A percentile compares a stretch with the other conserved stretches of the same genome.
Evolutionary conservation across 2,329 filamentous ascomycete species (phyloP).

Genomic region (Didymella segeticola): DNA sequence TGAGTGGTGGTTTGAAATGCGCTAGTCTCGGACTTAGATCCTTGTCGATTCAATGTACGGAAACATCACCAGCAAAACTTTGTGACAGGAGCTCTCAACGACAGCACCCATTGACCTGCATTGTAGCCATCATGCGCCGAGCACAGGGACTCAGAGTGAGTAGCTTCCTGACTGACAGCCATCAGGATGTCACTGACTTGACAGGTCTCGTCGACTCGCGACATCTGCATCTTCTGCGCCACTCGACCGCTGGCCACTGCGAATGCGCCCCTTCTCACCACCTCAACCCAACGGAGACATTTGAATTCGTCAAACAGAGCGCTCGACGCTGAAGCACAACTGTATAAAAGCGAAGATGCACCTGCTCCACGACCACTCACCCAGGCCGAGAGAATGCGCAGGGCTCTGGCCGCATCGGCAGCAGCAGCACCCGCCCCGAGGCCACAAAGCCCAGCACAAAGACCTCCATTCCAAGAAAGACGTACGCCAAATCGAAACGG

Average conservation of each 20-base stretch:
- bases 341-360: constrained; percentile 34
- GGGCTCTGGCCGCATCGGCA: constrained; percentile 29
- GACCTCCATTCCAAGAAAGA: constrained; percentile 23
- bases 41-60: neutral
- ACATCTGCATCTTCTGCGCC: constrained; percentile 50
- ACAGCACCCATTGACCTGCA: neutral
- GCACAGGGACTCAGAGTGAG: constrained; percentile 40
- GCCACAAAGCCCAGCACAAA: constrained; percentile 16
- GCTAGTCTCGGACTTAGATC: constrained; percentile 2
- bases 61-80: constrained; percentile 7
- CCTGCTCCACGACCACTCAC: constrained; percentile 28
- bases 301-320: constrained; percentile 44
- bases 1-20: constrained; percentile 1
- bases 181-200: neutral
- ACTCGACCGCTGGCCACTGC: constrained; percentile 38
- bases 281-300: constrained; percentile 36
- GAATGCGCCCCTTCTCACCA: constrained; percentile 22
- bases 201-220: constrained; percentile 44
- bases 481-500: constrained; percentile 23
- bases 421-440: constrained; percentile 12
- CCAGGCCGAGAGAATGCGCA: constrained; percentile 39
- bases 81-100: constrained; percentile 6
- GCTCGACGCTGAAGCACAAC: constrained; percentile 38
- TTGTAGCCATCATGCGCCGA: constrained; percentile 34
- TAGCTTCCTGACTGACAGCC: neutral